Conservation (phyloP, 148 eudicot genomes). For the Rhododendron ferrugineum region DNA sequence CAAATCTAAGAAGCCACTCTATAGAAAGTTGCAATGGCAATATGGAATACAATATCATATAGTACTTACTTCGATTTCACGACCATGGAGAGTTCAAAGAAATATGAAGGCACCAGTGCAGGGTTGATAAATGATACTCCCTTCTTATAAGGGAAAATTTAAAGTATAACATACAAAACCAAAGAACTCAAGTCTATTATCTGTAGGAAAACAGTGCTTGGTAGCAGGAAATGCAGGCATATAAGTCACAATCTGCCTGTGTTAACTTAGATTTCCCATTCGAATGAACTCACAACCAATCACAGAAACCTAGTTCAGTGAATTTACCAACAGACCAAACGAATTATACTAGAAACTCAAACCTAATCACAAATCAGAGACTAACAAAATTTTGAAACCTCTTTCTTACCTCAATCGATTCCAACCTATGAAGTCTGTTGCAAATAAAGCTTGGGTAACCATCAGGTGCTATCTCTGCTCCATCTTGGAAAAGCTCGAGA, state of each 20-base stretch:
- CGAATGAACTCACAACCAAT: not conserved
- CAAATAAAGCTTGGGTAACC: constrained; percentile 64
- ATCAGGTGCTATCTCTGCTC: constrained; percentile 41
- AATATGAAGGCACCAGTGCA: not conserved
- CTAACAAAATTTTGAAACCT: not conserved
- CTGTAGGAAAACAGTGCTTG: not conserved
- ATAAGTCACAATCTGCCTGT: not conserved
- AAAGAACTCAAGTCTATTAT: not conserved
- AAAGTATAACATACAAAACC: not conserved
- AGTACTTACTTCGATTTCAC: not conserved
- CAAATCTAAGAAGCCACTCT: not conserved
- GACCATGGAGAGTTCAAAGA: not conserved
- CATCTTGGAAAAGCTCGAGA: constrained; percentile 33
- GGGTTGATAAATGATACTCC: not conserved
- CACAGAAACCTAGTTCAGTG: not conserved
- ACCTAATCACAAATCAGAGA: not conserved
- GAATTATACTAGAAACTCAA: not conserved
- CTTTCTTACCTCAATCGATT: constrained; percentile 43
- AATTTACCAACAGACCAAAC: not conserved
- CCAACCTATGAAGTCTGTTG: constrained; percentile 55
- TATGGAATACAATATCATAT: not conserved
- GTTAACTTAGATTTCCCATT: not conserved
- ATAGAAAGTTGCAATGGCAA: not conserved
- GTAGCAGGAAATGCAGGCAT: not conserved
- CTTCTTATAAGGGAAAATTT: not conserved